These are phyloP conservation scores for Xylariaceae sp. DNA, from an alignment of 2,329 filamentous ascomycete species.

Conservation along the genomic window DNA sequence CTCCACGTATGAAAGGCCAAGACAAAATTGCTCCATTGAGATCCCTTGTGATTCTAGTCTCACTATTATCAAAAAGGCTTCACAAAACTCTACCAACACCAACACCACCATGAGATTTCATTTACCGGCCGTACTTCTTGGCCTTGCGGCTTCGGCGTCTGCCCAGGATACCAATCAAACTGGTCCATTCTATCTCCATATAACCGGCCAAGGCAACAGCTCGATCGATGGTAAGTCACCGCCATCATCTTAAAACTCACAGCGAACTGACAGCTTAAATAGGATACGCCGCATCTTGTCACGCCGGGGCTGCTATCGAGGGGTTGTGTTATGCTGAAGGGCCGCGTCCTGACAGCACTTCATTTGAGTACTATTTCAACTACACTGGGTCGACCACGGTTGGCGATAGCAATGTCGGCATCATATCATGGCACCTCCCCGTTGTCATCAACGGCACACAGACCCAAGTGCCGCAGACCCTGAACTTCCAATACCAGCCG, in stretches of 20 bases:
- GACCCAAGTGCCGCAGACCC: conserved; percentile 17
- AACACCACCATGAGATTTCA: conserved; percentile 36
- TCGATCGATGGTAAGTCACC: conserved; percentile 32
- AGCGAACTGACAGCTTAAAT: conserved; percentile 11
- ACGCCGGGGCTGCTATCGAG: conserved; percentile 40
- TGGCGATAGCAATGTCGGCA: conserved; percentile 26
- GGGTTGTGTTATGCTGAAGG: conserved; percentile 35
- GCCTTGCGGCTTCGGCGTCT: conserved; percentile 33
- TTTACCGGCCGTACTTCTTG: conserved; percentile 29
- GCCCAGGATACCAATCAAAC: conserved; percentile 37
- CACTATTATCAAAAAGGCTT: background rate
- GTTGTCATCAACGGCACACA: conserved; percentile 19
- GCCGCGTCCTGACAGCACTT: conserved; percentile 16
- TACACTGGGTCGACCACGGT: conserved; percentile 27
- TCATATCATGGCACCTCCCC: conserved; percentile 37
- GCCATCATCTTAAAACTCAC: background rate
- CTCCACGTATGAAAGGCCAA: background rate
- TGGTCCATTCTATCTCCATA: conserved; percentile 39
- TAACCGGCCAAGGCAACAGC: conserved; percentile 33
- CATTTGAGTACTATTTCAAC: conserved; percentile 40
- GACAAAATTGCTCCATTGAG: background rate
- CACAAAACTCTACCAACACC: conserved; percentile 3
- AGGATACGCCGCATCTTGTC: conserved; percentile 39
- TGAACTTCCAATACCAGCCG: conserved; percentile 28
- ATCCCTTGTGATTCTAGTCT: background rate